phyloP scores from a whole-genome alignment of 2,329 filamentous ascomycete species.

The Biscogniauxia marginata region DNA sequence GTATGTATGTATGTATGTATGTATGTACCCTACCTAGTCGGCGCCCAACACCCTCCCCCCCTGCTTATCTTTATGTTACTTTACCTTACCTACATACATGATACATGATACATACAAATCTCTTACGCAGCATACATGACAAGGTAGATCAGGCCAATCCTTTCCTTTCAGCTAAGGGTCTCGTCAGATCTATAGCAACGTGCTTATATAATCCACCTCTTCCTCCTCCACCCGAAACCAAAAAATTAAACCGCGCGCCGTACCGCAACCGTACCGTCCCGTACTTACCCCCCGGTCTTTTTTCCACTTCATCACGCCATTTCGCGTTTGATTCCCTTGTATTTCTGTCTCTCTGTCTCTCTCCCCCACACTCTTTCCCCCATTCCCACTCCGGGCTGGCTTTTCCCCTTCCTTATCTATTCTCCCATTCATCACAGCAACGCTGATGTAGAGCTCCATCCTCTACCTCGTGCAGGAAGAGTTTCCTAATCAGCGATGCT shows the following conservation, averaged over 20 bases:
- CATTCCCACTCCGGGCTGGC: too few relatives aligned
- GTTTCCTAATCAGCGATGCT: too few relatives aligned
- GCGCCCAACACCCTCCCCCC: background rate
- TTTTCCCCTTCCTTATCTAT: too few relatives aligned
- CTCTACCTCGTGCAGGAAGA: too few relatives aligned
- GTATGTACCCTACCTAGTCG: background rate
- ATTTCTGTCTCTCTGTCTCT: background rate
- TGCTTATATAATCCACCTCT: background rate
- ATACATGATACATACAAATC: background rate
- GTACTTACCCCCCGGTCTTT: background rate
- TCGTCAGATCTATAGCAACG: background rate
- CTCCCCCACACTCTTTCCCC: background rate
- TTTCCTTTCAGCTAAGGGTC: background rate
- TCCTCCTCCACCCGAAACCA: too few relatives aligned
- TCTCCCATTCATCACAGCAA: too few relatives aligned
- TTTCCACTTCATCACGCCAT: background rate
- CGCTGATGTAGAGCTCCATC: too few relatives aligned
- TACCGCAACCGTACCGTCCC: background rate
- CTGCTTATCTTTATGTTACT: background rate
- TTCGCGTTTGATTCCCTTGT: background rate
- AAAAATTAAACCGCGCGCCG: background rate
- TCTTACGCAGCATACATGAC: background rate
- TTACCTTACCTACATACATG: background rate
- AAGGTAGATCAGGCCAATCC: background rate
- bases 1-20: conserved; percentile 1